Evolutionary conservation across 2,329 filamentous ascomycete genomes (phyloP).

Genomic region (Pyrenochaeta sp.): DNA sequence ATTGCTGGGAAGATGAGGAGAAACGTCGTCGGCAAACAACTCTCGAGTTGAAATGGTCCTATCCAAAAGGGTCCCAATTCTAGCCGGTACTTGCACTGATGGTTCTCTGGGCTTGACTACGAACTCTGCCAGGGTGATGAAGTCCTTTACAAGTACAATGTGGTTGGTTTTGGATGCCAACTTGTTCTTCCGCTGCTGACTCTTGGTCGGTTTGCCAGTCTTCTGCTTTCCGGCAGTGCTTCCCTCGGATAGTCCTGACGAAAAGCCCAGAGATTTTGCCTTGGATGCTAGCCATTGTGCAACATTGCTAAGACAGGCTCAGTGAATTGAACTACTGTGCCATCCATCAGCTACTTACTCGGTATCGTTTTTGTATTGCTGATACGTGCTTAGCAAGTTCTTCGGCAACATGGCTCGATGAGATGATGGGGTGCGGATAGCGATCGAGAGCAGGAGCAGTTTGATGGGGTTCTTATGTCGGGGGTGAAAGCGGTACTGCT

Average conservation of each 20-base stretch:
- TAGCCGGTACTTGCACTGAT: conserved; percentile 33
- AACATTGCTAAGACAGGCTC: conserved; percentile 25
- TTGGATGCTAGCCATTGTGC: conserved; percentile 54
- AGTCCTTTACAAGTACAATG: conserved; percentile 50
- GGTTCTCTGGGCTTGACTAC: conserved; percentile 37
- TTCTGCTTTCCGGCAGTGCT: background rate
- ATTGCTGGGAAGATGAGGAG: conserved; percentile 18
- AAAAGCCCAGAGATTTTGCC: conserved; percentile 46
- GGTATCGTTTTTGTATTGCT: conserved; percentile 53
- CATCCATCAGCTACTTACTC: conserved; percentile 14
- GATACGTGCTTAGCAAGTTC: conserved; percentile 44
- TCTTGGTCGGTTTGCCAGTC: background rate
- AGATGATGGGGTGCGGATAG: no score
- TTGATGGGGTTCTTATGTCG: no score
- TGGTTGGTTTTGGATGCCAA: conserved; percentile 27
- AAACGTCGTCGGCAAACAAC: conserved; percentile 26
- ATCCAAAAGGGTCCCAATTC: conserved; percentile 43
- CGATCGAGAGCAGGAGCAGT: no score
- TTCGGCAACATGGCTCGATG: conserved; percentile 10
- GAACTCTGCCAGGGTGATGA: conserved; percentile 49
- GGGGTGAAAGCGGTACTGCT: no score
- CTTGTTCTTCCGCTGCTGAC: background rate
- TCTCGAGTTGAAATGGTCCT: conserved; percentile 49
- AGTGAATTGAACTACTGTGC: background rate
- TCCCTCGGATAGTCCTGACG: background rate